A percentile compares a stretch with the other conserved stretches of the same genome.
Evolutionary conservation across 345 rosid genomes (phyloP).

Genomic region (Jatropha curcas): DNA sequence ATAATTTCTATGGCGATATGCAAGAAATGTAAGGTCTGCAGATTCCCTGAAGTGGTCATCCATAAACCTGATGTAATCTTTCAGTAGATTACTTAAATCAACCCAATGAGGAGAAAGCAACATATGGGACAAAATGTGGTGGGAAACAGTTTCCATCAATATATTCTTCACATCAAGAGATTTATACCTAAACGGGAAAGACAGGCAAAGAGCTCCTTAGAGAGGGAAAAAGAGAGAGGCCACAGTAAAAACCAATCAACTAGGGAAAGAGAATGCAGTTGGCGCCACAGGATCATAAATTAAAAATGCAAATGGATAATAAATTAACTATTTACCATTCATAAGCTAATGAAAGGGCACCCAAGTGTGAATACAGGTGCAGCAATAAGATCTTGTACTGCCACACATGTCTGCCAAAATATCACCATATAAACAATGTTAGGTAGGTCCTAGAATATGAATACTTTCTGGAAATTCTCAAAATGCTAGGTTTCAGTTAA

Average conservation of each 20-base stretch:
- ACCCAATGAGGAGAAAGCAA: conserved; percentile 80
- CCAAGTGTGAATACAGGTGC: conserved; percentile 85
- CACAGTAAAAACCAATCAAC: background rate
- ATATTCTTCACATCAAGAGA: conserved; percentile 97
- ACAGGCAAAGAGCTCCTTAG: conserved; percentile 1
- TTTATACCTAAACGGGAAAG: conserved; percentile 61
- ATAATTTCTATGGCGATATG: conserved; percentile 96
- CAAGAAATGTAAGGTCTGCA: conserved; percentile 95
- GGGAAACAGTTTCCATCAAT: conserved; percentile 86
- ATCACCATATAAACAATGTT: conserved; percentile 16
- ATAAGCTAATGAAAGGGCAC: conserved; percentile 69
- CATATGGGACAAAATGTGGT: conserved; percentile 85
- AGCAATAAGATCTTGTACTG: conserved; percentile 87
- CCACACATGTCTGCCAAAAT: conserved; percentile 73
- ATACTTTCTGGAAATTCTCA: background rate
- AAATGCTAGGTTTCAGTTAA: background rate
- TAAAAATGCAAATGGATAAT: background rate
- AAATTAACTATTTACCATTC: conserved; percentile 57
- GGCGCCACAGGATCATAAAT: background rate
- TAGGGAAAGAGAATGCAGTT: background rate
- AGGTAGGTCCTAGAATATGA: conserved; percentile 13
- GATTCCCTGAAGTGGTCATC: conserved; percentile 98
- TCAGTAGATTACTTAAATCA: conserved; percentile 66
- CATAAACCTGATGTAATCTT: conserved; percentile 93
- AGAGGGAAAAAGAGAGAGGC: background rate